A percentile compares a stretch with the other conserved stretches of the same genome.
phyloP scores from a whole-genome alignment of 352 stramenopile genomes.

The Phytophthora lateralis region DNA sequence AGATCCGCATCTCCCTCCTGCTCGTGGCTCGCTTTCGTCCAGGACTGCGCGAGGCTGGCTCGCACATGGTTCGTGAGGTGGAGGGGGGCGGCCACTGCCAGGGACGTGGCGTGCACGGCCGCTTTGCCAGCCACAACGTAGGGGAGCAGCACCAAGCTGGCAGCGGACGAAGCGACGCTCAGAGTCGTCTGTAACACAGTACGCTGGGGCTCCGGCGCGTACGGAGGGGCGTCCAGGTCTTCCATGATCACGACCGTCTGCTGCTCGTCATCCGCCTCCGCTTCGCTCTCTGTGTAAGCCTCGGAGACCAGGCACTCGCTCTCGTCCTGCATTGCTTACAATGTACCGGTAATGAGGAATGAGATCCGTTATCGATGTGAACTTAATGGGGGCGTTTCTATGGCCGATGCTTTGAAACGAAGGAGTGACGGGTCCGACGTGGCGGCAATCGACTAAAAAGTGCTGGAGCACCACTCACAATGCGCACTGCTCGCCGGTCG shows the following conservation, averaged over 20 bases:
- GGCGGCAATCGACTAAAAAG: constrained; percentile 20
- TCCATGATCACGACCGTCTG: constrained; percentile 31
- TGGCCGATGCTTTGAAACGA: background rate
- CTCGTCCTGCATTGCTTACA: constrained; percentile 13
- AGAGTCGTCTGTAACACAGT: constrained; percentile 58
- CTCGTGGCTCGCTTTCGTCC: constrained; percentile 3
- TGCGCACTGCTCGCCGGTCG: too few relatives aligned
- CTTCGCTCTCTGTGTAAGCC: constrained; percentile 33
- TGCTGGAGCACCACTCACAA: too few relatives aligned
- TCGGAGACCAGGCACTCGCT: constrained; percentile 24
- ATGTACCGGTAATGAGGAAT: too few relatives aligned
- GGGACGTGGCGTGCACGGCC: constrained; percentile 61
- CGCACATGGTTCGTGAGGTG: constrained; percentile 61
- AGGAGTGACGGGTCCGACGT: constrained; percentile 1
- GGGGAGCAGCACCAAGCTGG: constrained; percentile 65
- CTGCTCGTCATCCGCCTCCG: constrained; percentile 21
- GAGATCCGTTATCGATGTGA: background rate
- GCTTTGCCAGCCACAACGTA: constrained; percentile 66
- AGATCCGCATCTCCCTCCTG: constrained; percentile 38
- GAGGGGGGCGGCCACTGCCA: constrained; percentile 60
- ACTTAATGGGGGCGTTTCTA: background rate
- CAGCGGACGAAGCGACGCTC: constrained; percentile 55
- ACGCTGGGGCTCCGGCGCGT: background rate
- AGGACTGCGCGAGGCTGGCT: constrained; percentile 42
- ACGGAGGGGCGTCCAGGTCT: constrained; percentile 8